These are phyloP conservation scores for Talaromyces albobiverticillius DNA, from an alignment of 2,329 filamentous ascomycete genomes.

Conservation along the genomic window DNA sequence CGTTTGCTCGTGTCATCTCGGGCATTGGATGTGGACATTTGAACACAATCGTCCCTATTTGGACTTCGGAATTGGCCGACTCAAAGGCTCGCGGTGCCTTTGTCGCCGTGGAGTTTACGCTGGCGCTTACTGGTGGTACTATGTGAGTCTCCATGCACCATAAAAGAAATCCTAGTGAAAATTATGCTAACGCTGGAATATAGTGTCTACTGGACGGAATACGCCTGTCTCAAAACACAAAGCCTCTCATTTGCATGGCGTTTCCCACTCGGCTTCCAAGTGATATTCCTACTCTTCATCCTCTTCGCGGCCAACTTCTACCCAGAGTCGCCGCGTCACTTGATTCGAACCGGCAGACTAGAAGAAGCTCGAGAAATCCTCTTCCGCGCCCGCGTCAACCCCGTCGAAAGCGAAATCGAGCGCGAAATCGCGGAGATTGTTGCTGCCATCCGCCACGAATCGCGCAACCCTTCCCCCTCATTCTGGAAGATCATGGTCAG, in stretches of 20 bases:
- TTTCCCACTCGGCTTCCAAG: conserved; percentile 60
- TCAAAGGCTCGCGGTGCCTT: conserved; percentile 23
- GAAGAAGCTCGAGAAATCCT: conserved; percentile 35
- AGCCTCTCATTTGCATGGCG: conserved; percentile 50
- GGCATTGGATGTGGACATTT: conserved; percentile 28
- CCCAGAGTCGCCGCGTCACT: conserved; percentile 35
- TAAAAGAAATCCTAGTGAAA: not conserved
- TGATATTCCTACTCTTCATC: conserved; percentile 53
- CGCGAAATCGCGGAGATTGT: conserved; percentile 42
- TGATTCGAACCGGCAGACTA: conserved; percentile 35
- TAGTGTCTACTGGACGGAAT: conserved; percentile 30
- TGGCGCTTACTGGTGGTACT: conserved; percentile 19
- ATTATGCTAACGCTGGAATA: not conserved
- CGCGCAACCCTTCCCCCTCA: conserved; percentile 32
- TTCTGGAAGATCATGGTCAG: conserved; percentile 37
- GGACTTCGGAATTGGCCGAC: conserved; percentile 27
- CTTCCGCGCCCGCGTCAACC: conserved; percentile 28
- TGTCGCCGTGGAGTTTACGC: conserved; percentile 25
- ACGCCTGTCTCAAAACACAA: conserved; percentile 23
- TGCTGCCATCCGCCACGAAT: conserved; percentile 37
- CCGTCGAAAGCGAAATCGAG: conserved; percentile 32
- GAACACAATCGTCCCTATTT: conserved; percentile 26
- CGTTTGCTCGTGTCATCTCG: conserved; percentile 23
- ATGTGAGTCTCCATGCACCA: conserved; percentile 9
- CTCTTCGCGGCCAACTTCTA: conserved; percentile 31